phyloP scores from a whole-genome alignment of 495 filamentous ascomycete genomes.

The Podospora appendiculata region DNA sequence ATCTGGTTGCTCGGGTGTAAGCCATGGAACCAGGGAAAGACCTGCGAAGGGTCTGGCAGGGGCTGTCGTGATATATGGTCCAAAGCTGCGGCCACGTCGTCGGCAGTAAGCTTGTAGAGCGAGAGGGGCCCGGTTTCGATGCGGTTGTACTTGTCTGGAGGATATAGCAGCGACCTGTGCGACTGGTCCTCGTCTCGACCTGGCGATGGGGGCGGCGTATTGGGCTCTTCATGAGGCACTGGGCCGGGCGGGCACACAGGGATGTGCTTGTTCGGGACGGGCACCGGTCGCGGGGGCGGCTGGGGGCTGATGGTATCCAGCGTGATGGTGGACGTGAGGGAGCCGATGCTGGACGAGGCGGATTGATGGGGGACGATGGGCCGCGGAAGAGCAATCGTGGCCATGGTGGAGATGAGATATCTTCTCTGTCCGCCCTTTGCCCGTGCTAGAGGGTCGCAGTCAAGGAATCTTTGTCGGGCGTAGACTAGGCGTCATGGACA shows the following conservation, averaged over 20 bases:
- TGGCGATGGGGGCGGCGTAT: conserved; percentile 60
- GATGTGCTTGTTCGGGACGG: conserved; percentile 86
- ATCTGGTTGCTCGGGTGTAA: conserved; percentile 84
- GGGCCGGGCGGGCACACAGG: conserved; percentile 78
- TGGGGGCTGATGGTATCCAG: conserved; percentile 37
- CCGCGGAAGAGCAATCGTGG: conserved; percentile 46
- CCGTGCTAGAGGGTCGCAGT: neutral
- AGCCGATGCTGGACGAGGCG: conserved; percentile 39
- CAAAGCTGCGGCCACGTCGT: conserved; percentile 60
- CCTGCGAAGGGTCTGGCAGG: conserved; percentile 69
- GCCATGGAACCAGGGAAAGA: conserved; percentile 98
- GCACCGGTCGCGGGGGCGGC: conserved; percentile 24
- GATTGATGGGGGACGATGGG: conserved; percentile 40
- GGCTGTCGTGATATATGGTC: conserved; percentile 68
- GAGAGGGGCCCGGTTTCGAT: conserved; percentile 49
- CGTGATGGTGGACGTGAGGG: conserved; percentile 40
- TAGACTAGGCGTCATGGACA: conserved; percentile 5
- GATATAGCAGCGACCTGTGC: conserved; percentile 61
- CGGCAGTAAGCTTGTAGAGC: conserved; percentile 66
- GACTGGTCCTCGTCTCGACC: conserved; percentile 41
- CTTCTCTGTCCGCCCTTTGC: neutral
- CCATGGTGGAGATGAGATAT: conserved; percentile 25
- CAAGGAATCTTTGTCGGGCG: neutral
- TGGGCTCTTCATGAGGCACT: conserved; percentile 49
- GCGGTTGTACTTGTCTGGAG: conserved; percentile 53